A percentile compares a stretch with the other conserved stretches of the same genome.
Conservation (phyloP, 257 asterid genomes). For the Penstemon davidsonii region DNA sequence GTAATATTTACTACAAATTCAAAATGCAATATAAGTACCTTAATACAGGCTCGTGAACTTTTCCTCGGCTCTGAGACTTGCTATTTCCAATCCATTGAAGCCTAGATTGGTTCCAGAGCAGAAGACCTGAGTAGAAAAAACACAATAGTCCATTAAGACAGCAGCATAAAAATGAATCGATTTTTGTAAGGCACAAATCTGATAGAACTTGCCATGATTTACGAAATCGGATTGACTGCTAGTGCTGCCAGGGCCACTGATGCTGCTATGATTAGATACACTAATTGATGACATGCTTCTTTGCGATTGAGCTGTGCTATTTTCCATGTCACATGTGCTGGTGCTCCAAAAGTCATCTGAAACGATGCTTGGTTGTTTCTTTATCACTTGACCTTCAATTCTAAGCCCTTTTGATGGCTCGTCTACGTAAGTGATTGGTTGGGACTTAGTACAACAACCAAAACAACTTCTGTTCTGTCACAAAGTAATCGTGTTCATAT, state of each 20-base stretch:
- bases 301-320: constrained; percentile 60
- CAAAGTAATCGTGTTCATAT: constrained; percentile 44
- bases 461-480: constrained; percentile 77
- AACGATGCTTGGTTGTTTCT: constrained; percentile 39
- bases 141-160: not conserved
- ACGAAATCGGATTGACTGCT: constrained; percentile 59
- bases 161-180: not conserved
- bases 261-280: constrained; percentile 45
- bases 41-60: constrained; percentile 48
- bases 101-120: constrained; percentile 68
- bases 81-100: constrained; percentile 55
- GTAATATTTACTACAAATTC: not conserved
- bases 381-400: constrained; percentile 64
- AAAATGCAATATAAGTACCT: constrained; percentile 33
- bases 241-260: constrained; percentile 39
- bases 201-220: constrained; percentile 57
- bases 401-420: constrained; percentile 72
- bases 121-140: constrained; percentile 46
- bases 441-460: constrained; percentile 67
- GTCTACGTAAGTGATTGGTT: constrained; percentile 63
- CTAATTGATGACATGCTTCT: constrained; percentile 73
- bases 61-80: constrained; percentile 34
- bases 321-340: constrained; percentile 66
- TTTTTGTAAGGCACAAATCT: not conserved
- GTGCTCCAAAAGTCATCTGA: constrained; percentile 86